phyloP scores from a whole-genome alignment of 2,329 filamentous ascomycete species.

The Alternaria ventricosa region DNA sequence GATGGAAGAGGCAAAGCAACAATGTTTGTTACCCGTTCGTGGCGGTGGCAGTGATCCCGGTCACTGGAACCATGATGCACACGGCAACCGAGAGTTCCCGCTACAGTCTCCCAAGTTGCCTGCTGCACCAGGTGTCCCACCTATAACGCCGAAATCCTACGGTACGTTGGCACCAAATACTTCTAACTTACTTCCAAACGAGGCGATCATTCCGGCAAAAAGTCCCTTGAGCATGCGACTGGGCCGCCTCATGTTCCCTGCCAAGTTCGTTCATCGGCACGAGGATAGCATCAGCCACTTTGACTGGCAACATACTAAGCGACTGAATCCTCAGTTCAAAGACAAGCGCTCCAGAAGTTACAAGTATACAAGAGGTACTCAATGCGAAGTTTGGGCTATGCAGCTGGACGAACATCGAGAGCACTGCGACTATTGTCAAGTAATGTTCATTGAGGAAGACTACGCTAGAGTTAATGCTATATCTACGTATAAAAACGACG shows the following conservation, averaged over 20 bases:
- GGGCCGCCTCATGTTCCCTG: background rate
- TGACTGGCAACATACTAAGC: background rate
- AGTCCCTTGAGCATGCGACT: background rate
- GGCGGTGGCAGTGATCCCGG: background rate
- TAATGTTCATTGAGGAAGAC: background rate
- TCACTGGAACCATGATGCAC: background rate
- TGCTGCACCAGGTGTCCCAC: background rate
- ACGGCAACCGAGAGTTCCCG: background rate
- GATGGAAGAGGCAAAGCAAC: background rate
- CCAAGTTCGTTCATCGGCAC: background rate
- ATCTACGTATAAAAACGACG: background rate
- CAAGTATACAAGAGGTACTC: background rate
- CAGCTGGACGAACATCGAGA: constrained; percentile 1
- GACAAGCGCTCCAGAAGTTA: background rate
- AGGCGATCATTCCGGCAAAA: background rate
- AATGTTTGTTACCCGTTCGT: background rate
- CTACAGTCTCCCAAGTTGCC: background rate
- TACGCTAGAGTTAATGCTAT: background rate
- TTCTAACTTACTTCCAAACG: too few relatives aligned
- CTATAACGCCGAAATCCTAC: background rate
- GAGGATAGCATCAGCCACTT: background rate
- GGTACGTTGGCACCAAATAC: background rate
- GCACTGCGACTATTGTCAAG: constrained; percentile 4
- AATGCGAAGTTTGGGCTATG: background rate
- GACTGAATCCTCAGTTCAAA: background rate